Evolutionary conservation across 2,329 filamentous ascomycete species (phyloP), one percentile per base, ranked within the genome.

Genomic region (Exophiala sp.): DNA sequence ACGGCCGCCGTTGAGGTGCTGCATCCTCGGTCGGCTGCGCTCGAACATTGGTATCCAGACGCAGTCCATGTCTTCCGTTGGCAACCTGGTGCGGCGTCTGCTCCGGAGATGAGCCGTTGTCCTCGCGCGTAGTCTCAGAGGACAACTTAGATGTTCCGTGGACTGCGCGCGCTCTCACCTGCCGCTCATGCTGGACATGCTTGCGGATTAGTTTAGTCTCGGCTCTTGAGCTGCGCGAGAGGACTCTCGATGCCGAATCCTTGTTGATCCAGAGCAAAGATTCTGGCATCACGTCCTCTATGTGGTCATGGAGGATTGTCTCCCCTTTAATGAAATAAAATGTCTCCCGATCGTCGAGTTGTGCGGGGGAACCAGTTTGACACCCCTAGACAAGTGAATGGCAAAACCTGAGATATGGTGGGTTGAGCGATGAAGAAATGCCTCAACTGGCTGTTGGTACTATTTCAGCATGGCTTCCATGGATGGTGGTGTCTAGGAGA

Each of bases 261-360:
- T 62, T 62, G 21, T 60, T 62, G 33, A 62, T 60, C 60, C 60
- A 62, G 14, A 62, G 58, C 11, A 62, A 38, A 5, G 57, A 50
- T 46, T 56, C 57, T 8, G 57, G 57, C 57, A 59, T 59, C 3
- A 9, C 51, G 36, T n/a, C 3, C 10, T 32, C 7, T 12, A 6
- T 46, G 5, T 21, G 16, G 36, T 32, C 16, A 29, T n/a, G 3
- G 29, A 14, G 41, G 10, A 24, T 42, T 16, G 35, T 38, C 5
- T 16, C 35, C 5, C 5, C 5, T 12, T 38, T 10, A 10, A 12
- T 10, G 1, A 12, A 12, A 5, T 12, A 12, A 12, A 11, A 38
- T 38, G 35, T 12, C 35, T 12, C 10, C 5, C 11, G 35, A 11
- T 5, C 3, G 11, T 8, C 35, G 35, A 5, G 6, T 38, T 8